These are phyloP conservation scores for Acaromyces ingoldii DNA, from an alignment of 1,284 basidiomycete genomes.

Conservation along the genomic window DNA sequence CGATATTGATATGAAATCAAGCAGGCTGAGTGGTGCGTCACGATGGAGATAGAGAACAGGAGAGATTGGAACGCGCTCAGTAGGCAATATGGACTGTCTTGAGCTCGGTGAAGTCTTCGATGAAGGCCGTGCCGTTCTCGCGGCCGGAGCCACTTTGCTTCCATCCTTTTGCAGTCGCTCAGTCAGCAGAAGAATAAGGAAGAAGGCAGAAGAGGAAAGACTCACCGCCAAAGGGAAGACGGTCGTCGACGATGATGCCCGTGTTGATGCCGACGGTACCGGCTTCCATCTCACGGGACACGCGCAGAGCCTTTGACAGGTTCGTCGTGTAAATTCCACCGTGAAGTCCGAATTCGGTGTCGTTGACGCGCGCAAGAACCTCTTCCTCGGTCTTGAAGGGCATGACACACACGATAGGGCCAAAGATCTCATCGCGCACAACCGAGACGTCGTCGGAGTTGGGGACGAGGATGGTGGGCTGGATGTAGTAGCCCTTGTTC, in stretches of 20 bases:
- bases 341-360: slow-evolving; percentile 17
- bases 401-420: slow-evolving; percentile 21
- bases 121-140: not conserved
- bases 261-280: slow-evolving; percentile 23
- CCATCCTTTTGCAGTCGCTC: not conserved
- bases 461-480: slow-evolving; percentile 22
- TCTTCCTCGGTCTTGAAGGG: slow-evolving; percentile 17
- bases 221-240: slow-evolving; percentile 71
- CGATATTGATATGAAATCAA: no score
- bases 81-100: not conserved
- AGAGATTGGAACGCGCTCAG: no score
- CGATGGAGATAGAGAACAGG: no score
- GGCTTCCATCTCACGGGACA: not conserved
- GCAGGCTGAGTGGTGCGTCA: no score
- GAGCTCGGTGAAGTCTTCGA: not conserved
- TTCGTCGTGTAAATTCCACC: slow-evolving; percentile 1
- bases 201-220: slow-evolving; percentile 40
- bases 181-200: not conserved
- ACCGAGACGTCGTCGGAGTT: slow-evolving; percentile 14
- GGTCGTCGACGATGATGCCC: slow-evolving; percentile 36
- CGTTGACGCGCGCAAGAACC: slow-evolving; percentile 15
- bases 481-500: slow-evolving; percentile 17
- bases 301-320: not conserved
- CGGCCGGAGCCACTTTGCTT: slow-evolving; percentile 60
- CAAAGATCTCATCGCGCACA: slow-evolving; percentile 24